Conservation (phyloP, 2,329 filamentous ascomycete genomes). For the Coniosporium tulheliwenetii region DNA sequence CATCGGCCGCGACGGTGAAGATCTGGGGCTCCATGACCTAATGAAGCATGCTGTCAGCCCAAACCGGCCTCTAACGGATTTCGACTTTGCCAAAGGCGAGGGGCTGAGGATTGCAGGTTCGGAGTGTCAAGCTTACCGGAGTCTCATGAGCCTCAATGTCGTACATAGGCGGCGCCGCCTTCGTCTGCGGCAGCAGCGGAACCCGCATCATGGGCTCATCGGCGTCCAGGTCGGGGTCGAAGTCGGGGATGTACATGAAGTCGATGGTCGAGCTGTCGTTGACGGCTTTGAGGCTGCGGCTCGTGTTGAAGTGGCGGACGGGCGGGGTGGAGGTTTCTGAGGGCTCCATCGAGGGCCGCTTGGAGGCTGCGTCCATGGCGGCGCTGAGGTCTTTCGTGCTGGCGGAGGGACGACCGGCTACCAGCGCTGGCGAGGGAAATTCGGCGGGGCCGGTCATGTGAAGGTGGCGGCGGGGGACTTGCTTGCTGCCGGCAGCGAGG, state of each 20-base stretch:
- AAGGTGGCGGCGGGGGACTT: slow-evolving; percentile 27
- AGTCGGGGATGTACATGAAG: slow-evolving; percentile 43
- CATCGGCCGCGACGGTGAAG: slow-evolving; percentile 33
- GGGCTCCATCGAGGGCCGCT: slow-evolving; percentile 18
- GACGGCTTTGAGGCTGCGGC: slow-evolving; percentile 37
- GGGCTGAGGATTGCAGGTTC: not conserved
- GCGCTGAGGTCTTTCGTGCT: slow-evolving; percentile 39
- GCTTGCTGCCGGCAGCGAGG: slow-evolving; percentile 18
- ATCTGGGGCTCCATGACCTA: slow-evolving; percentile 41
- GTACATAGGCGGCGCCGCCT: too few relatives aligned
- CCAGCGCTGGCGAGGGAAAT: slow-evolving; percentile 33
- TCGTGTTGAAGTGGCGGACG: slow-evolving; percentile 46
- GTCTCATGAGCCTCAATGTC: slow-evolving; percentile 2
- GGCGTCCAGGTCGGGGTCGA: slow-evolving; percentile 24
- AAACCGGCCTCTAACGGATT: too few relatives aligned
- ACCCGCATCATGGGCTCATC: slow-evolving; percentile 24
- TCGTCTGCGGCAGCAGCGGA: slow-evolving; percentile 29
- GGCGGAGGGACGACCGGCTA: slow-evolving; percentile 33
- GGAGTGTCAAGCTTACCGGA: not conserved
- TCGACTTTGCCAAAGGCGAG: too few relatives aligned
- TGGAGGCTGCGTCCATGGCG: slow-evolving; percentile 31
- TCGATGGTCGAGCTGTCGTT: slow-evolving; percentile 46
- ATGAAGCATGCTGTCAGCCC: slow-evolving; percentile 1
- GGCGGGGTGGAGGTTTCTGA: slow-evolving; percentile 10
- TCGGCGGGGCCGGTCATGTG: slow-evolving; percentile 46